Conservation (phyloP, 345 rosid genomes). For the Excoecaria agallocha region DNA sequence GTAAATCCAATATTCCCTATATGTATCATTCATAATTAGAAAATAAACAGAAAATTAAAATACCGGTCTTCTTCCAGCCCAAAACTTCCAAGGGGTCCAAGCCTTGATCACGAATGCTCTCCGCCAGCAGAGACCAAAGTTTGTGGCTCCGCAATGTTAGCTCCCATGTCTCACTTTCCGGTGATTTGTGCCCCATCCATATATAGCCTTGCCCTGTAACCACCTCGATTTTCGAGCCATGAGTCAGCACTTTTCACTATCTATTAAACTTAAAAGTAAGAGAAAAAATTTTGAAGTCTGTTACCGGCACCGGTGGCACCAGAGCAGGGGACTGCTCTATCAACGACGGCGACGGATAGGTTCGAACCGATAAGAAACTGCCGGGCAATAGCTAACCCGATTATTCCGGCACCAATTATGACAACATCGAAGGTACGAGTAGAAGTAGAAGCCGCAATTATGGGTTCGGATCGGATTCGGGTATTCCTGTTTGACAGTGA, state of each 20-base stretch:
- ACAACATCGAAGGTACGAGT: conserved; percentile 60
- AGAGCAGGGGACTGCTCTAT: conserved; percentile 79
- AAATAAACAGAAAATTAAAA: neutral
- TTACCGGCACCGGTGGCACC: conserved; percentile 97
- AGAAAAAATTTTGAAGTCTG: neutral
- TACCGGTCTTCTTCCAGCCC: conserved; percentile 89
- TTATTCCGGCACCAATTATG: conserved; percentile 73
- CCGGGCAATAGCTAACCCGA: conserved; percentile 75
- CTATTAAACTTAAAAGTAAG: neutral
- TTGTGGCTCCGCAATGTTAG: conserved; percentile 62
- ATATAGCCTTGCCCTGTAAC: conserved; percentile 75
- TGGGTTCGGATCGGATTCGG: conserved; percentile 20
- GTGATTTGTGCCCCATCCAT: conserved; percentile 70
- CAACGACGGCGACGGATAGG: conserved; percentile 81
- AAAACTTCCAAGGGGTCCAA: conserved; percentile 58
- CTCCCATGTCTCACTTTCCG: conserved; percentile 64
- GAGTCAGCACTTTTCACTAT: conserved; percentile 7
- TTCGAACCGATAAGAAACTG: conserved; percentile 69
- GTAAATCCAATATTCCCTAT: neutral
- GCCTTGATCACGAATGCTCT: conserved; percentile 48
- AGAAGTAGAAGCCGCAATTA: conserved; percentile 19
- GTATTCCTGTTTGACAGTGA: conserved; percentile 3
- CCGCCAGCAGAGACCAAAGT: conserved; percentile 64
- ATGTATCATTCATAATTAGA: neutral
- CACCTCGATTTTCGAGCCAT: conserved; percentile 18